Base-by-base conservation (phyloP, 331 rosid genomes). In the Pyrus hybrid region DNA sequence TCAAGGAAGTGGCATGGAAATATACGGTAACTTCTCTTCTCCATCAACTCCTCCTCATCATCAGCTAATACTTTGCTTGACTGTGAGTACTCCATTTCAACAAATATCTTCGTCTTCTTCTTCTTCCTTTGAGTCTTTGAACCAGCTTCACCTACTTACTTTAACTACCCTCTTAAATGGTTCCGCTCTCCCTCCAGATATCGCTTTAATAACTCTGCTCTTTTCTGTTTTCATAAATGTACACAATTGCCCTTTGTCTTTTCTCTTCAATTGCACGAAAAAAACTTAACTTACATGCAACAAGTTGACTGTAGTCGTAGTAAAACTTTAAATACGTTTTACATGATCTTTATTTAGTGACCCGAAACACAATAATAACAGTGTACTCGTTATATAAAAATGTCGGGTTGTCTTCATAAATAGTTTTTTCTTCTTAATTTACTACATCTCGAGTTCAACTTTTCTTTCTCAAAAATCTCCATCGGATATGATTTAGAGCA, bases 1-100 rank as follows among this genome's bases (percentile, higher is more conserved):
- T 71, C 76, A 33, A 71, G 53, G 66, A 57, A 57, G 45, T 71
- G 22, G 54, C 76, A 71, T 32, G 76, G 76, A 22, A 56, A 22
- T 22, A 57, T 21, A 64, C 13, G 57, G 76, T 21, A 71, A 71
- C 3, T 35, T n/a, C 66, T 57, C 33, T 32, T 71, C 33, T 71
- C 49, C 22, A 25, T 53, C 63, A 71, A 43, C 29, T 71, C 63
- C 30, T 6, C 30, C 64, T 21, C 53, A 25, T 71, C 76, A 54
- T 13, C 21, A 56, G 32, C 21, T 32, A 16, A 30, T 7, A 14
- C 66, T 71, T 49, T 16, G 17, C 17, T 17, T 13, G 56, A 49
- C 56, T 33, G 45, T 13, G 76, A 32, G 66, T 33, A 71, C 76
- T 33, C 66, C 66, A 71, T 71, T 71, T 56, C 66, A 56, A 54